Conservation (phyloP, 441 rosid species). For the Adansonia gregorii region DNA sequence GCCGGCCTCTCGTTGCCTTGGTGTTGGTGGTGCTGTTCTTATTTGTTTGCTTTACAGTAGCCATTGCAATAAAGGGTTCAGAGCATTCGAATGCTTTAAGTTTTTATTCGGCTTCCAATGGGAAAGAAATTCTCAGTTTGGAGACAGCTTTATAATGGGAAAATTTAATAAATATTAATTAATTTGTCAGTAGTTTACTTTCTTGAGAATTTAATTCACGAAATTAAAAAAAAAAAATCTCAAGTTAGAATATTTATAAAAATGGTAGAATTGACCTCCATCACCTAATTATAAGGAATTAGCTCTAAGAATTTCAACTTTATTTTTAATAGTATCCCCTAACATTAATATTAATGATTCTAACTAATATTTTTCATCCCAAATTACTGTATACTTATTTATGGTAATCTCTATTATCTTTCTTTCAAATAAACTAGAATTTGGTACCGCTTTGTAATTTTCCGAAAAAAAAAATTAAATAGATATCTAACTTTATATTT, state of each 20-base stretch:
- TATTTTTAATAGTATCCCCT: background rate
- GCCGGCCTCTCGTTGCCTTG: slow-evolving; percentile 33
- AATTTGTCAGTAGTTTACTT: background rate
- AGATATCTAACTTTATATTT: no score
- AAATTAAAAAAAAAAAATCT: background rate
- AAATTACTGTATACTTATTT: no score
- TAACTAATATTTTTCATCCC: no score
- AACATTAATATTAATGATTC: no score
- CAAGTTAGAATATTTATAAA: no score
- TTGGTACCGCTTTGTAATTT: no score
- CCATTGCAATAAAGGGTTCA: background rate
- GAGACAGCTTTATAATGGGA: background rate
- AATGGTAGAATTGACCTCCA: background rate
- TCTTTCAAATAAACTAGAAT: no score
- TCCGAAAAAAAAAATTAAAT: no score
- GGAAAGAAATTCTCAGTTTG: background rate
- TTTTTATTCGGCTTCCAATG: background rate
- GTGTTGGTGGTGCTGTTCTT: background rate
- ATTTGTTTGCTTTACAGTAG: background rate
- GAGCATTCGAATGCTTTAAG: background rate
- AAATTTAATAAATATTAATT: no score
- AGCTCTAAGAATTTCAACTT: background rate
- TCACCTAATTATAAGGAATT: background rate
- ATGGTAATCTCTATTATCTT: no score
- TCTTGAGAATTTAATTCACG: background rate